Base-by-base conservation (phyloP, 2,329 filamentous ascomycete genomes). In the Penicillium sp. region DNA sequence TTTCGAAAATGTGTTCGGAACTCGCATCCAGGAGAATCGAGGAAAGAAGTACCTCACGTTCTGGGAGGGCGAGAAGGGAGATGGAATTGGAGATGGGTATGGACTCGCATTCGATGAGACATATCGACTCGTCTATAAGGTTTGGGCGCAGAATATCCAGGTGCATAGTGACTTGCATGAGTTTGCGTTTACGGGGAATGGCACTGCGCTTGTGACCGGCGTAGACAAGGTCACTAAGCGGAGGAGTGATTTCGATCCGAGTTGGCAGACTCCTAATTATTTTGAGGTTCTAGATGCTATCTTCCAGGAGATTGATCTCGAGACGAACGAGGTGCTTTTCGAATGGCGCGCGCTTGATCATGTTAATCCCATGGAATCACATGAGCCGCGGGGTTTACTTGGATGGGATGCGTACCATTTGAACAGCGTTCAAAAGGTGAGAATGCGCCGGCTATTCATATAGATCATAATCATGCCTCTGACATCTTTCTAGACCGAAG, bases 1-100 rank as follows among this genome's bases (percentile, higher is more conserved):
- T 1, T 57, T 57, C 18, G 14, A 57, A 23, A 54, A 57, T 35
- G 55, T 57, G 7, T 57, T 57, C 20, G 55, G 55, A 6, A 57
- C 51, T 23, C 46, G 52, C 3, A 9, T 54, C 18, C 52, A 54
- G 23, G 52, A 46, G 14, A 33, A 54, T 7, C 23, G 20, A 2
- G 52, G 52, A 6, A 49, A 46, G 18, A 54, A 50, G 15, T 54
- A 54, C 41, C 47, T 54, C 12, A 54, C 52, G 1, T 54, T 54
- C 14, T 54, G 52, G 52, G 52, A 49, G 20, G 55, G 55, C 20
- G 27, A 57, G 15, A 57, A 57, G 23, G 55, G 55, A 1, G 11
- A 54, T 14, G 55, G 55, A 12, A 49, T 57, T 42, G 52, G 52
- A 7, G 41, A 54, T 50, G 52, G 52, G n/a, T 54, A 54, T 46